Conservation (phyloP, 345 rosid genomes). For the Erodium maritimum region DNA sequence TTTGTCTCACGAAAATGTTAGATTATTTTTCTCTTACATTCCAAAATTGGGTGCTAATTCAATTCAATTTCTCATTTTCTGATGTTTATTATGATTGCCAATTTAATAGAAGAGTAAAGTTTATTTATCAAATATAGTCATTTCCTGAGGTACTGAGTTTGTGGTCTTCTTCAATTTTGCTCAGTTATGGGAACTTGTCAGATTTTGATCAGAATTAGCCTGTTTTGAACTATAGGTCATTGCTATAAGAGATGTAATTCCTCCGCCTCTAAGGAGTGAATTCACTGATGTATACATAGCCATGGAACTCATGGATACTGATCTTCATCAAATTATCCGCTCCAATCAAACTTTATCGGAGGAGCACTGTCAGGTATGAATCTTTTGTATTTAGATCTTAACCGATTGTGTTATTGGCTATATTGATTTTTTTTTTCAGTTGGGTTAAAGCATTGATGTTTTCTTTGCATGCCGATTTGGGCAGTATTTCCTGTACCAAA, state of each 20-base stretch:
- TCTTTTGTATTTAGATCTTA: not conserved
- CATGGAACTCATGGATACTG: conserved; percentile 87
- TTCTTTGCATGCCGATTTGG: not conserved
- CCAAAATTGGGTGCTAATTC: too few relatives aligned
- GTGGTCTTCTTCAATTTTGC: not conserved
- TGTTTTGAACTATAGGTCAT: conserved; percentile 40
- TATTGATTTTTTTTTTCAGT: not conserved
- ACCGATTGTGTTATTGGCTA: not conserved
- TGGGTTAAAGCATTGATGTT: not conserved
- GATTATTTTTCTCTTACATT: conserved; percentile 3
- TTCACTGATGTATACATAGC: conserved; percentile 83
- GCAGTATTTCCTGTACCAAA: conserved; percentile 94
- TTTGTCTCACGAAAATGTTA: conserved; percentile 91
- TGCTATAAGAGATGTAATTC: conserved; percentile 76
- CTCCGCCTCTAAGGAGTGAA: conserved; percentile 76
- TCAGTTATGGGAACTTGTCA: too few relatives aligned
- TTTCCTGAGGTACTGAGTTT: too few relatives aligned
- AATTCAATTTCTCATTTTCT: too few relatives aligned
- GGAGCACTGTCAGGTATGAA: conserved; percentile 87
- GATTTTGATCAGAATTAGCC: not conserved
- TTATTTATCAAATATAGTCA: too few relatives aligned
- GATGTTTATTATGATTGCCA: too few relatives aligned
- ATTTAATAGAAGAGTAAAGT: too few relatives aligned
- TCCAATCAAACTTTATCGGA: conserved; percentile 83
- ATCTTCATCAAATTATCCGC: conserved; percentile 87